Percentiles rank a stretch among this genome's conserved stretches.
Evolutionary conservation across 306 rosid genomes (phyloP).

Genomic region (Trichosanthes truncata): DNA sequence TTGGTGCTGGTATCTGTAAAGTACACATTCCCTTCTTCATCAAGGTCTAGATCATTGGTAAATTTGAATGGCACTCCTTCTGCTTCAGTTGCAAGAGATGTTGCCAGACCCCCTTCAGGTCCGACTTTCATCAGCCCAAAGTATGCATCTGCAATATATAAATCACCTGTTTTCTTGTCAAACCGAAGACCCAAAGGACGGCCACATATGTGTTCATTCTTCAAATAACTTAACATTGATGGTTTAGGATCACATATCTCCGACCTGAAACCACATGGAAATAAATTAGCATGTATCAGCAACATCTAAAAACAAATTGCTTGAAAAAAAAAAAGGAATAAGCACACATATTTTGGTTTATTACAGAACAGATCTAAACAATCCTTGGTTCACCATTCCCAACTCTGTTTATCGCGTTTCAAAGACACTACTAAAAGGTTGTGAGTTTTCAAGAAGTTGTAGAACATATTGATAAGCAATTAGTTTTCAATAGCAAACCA

Average conservation of each 20-base stretch:
- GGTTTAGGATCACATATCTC: slow-evolving; percentile 60
- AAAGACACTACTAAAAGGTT: background rate
- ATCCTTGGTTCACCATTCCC: background rate
- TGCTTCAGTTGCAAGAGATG: slow-evolving; percentile 67
- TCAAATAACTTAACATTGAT: slow-evolving; percentile 56
- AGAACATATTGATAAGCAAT: background rate
- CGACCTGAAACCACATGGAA: slow-evolving; percentile 40
- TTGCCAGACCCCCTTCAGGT: slow-evolving; percentile 85
- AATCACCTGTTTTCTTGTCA: slow-evolving; percentile 82
- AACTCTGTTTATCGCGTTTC: background rate
- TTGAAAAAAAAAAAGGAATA: background rate
- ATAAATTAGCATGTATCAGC: background rate
- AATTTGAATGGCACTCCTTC: slow-evolving; percentile 68
- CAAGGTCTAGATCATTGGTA: slow-evolving; percentile 81
- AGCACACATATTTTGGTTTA: background rate
- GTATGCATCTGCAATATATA: slow-evolving; percentile 91
- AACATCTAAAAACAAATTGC: background rate
- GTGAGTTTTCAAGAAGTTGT: background rate
- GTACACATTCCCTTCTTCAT: slow-evolving; percentile 71
- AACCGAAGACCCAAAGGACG: slow-evolving; percentile 92
- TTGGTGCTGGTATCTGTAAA: slow-evolving; percentile 71
- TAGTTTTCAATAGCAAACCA: background rate
- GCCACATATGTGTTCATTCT: slow-evolving; percentile 84
- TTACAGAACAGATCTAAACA: background rate
- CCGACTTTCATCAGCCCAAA: slow-evolving; percentile 79